phyloP scores from a whole-genome alignment of 2,329 filamentous ascomycete species.

The Trichoderma afroharzianum region DNA sequence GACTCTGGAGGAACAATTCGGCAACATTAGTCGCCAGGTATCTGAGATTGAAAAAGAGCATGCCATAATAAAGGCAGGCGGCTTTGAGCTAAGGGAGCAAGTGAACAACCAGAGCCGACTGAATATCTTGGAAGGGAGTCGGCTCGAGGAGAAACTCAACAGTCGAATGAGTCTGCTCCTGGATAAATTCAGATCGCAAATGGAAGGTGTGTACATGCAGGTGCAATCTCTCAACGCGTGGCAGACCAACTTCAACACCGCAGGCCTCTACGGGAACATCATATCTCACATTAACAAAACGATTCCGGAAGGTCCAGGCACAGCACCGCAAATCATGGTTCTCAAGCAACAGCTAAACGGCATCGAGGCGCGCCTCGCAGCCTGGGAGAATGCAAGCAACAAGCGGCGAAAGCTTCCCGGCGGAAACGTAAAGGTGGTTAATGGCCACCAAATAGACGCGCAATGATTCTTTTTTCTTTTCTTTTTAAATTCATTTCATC shows the following conservation, averaged over 20 bases:
- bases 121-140: conserved; percentile 29
- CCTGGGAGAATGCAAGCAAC: neutral
- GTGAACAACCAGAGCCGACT: conserved; percentile 25
- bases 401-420: conserved; percentile 16
- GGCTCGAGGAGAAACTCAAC: conserved; percentile 21
- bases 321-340: conserved; percentile 20
- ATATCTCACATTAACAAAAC: conserved; percentile 34
- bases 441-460: neutral
- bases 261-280: conserved; percentile 39
- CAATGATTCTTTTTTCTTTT: neutral
- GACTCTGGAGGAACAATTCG: conserved; percentile 17
- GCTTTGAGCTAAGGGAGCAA: neutral
- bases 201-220: neutral
- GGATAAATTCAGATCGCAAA: neutral
- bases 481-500: too few relatives aligned
- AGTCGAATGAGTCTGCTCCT: neutral
- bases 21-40: conserved; percentile 4
- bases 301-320: conserved; percentile 20
- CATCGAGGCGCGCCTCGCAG: neutral
- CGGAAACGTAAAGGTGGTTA: neutral
- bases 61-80: neutral
- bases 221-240: conserved; percentile 42
- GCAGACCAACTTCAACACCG: conserved; percentile 48
- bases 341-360: conserved; percentile 10
- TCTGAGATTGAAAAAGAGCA: conserved; percentile 2